These are phyloP conservation scores for Cyberlindnera lachancei DNA, from an alignment of 805 yeast species.

Conservation along the genomic window DNA sequence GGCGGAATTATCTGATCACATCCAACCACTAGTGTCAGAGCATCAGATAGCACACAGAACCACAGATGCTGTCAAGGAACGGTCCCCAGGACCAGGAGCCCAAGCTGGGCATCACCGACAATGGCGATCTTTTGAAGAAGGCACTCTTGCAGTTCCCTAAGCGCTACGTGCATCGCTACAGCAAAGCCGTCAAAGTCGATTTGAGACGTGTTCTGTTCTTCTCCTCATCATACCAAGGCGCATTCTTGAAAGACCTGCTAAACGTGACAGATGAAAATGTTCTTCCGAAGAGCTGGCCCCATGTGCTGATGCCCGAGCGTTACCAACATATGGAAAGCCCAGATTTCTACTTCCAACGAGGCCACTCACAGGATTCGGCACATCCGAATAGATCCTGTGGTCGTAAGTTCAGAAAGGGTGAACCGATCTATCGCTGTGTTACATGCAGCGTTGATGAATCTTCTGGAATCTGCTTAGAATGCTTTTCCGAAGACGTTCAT, in stretches of 20 bases:
- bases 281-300: constrained; percentile 19
- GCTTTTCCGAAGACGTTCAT: constrained; percentile 67
- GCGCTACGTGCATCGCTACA: constrained; percentile 25
- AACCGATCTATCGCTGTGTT: constrained; percentile 71
- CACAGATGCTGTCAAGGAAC: too few relatives aligned
- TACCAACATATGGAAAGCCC: constrained; percentile 17
- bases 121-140: constrained; percentile 22
- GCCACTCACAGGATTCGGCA: constrained; percentile 17
- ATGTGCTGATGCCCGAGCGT: constrained; percentile 17
- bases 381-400: constrained; percentile 73
- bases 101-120: too few relatives aligned
- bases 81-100: too few relatives aligned
- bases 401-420: constrained; percentile 64
- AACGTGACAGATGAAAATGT: constrained; percentile 19
- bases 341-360: constrained; percentile 15
- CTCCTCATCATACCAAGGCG: constrained; percentile 35
- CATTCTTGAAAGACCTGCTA: constrained; percentile 33
- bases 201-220: constrained; percentile 37
- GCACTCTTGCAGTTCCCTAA: constrained; percentile 34
- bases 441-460: constrained; percentile 77
- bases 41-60: too few relatives aligned
- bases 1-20: too few relatives aligned
- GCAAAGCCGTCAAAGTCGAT: constrained; percentile 22
- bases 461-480: constrained; percentile 72
- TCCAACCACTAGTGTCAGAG: too few relatives aligned